Evolutionary conservation across 495 filamentous ascomycete species (phyloP), one percentile per base, ranked within the genome.

Genomic region (Cudoniella acicularis): DNA sequence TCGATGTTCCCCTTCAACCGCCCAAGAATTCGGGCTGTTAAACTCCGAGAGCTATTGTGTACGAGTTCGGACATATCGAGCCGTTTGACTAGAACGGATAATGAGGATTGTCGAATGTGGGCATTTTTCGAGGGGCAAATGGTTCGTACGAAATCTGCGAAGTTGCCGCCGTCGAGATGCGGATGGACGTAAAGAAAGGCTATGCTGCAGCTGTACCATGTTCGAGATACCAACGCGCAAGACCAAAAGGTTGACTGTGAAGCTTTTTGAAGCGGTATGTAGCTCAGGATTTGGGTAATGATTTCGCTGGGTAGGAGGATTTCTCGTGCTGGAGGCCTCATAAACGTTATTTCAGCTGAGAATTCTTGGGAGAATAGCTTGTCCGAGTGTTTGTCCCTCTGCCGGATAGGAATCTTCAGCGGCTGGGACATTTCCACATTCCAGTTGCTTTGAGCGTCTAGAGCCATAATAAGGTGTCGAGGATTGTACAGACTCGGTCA

Each of bases 141-240:
- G 0, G 83, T 83, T n/a, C 67, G 61, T 0, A 84, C 78, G 67
- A 91, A 90, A 17, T 71, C 68, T 3, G 71, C 60, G 64, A 87
- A 90, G 45, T 81, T 80, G 2, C 64, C 70, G 9, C 84, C 83
- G 17, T 54, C 49, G 3, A 89, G 65, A 41, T 66, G 59, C 0
- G 86, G 85, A 1, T 64, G 56, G 18, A 70, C 67, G 63, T 88
- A 91, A n/a, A 91, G 78, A 20, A 72, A 68, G 0, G 76, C 61
- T 8, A 86, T 74, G 11, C 77, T 74, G 3, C 75, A 77, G 10
- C 77, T 75, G 64, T 89, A 88, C 87, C 87, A 91, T 54, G 85
- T 76, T 13, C 77, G 77, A 6, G 78, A 84, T 13, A 88, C 77
- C 18, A 86, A 73, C 64, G 78, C 80, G 65, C 81, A 83, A 0